These are phyloP conservation scores for Mucuna pruriens DNA, from an alignment of 306 rosid genomes.

Conservation along the genomic window DNA sequence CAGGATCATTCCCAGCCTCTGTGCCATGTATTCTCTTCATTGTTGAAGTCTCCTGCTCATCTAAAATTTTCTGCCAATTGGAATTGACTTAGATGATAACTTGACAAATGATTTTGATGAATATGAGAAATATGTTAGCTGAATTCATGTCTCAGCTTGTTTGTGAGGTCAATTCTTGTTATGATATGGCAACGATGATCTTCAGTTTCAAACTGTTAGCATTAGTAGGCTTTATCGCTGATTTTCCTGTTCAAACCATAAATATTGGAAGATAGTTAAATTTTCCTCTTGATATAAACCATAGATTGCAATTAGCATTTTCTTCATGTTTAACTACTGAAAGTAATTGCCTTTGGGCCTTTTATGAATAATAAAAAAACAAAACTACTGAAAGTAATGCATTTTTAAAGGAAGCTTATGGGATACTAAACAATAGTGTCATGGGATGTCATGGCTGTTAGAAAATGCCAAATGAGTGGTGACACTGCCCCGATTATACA, in stretches of 20 bases:
- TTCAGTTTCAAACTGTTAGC: not conserved
- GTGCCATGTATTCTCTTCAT: constrained; percentile 45
- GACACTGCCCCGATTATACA: too few relatives aligned
- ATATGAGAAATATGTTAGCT: not conserved
- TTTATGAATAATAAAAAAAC: too few relatives aligned
- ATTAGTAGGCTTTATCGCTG: not conserved
- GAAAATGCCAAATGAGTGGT: too few relatives aligned
- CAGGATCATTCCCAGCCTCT: constrained; percentile 39
- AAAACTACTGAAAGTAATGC: too few relatives aligned
- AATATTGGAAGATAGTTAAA: not conserved
- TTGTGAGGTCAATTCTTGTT: constrained; percentile 5
- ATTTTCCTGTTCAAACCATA: not conserved
- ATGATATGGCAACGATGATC: constrained; percentile 6
- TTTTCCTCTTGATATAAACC: not conserved
- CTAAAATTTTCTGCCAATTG: constrained; percentile 45
- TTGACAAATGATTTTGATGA: constrained; percentile 24
- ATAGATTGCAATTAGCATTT: not conserved
- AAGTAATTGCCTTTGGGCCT: too few relatives aligned
- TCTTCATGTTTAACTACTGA: too few relatives aligned
- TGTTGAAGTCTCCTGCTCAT: constrained; percentile 50
- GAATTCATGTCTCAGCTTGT: not conserved
- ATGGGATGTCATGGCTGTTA: too few relatives aligned
- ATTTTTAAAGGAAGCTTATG: too few relatives aligned
- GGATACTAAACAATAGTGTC: too few relatives aligned
- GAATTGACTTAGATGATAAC: constrained; percentile 30